Evolutionary conservation across 768 basidiomycete species (phyloP), one percentile per base, ranked within the genome.

Genomic region (Russula olivacea): DNA sequence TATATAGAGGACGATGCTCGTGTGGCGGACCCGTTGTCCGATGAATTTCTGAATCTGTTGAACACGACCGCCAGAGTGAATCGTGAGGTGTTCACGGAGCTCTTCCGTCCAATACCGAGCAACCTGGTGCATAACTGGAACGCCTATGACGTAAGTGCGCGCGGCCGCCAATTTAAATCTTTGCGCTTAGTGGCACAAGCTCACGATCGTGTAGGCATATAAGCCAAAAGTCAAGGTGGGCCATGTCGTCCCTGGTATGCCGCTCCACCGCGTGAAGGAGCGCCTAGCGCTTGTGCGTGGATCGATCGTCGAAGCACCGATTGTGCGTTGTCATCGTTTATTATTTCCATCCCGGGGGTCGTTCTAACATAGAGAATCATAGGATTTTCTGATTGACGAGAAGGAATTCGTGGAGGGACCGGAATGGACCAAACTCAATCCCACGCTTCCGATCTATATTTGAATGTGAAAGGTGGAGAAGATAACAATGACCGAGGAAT

Each of bases 331-430:
- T 45, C 23, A 9, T 10, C 28, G 6, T 12, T 23, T 48, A 58
- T 49, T 49, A 34, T 19, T 43, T 36, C 23, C 47, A 12, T 60
- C 2, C 21, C n/a, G n/a, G 36, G 38, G 14, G 62, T 48, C 2
- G 58, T 48, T 52, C 51, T 55, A 36, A 69, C 38, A 61, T 59
- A 54, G 40, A 41, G 61, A 41, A 60, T 59, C 36, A 51, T 68
- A 91, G 89, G 87, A 93, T 72, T 94, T 93, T 80, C 77, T 94
- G 54, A 89, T 90, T 54, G 90, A 91, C 63, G 82, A 92, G 65
- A 85, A 83, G 68, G 83, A 83, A 1, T 83, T 93, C 53, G 82
- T 84, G 12, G 80, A 80, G 63, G 87, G 86, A 0, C 77, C 84
- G 1, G 86, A 89, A 59, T 93, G 91, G 91, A 76, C 71, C 19